Evolutionary conservation across 108 stramenopile species (phyloP), one percentile per base, ranked within the genome.

Genomic region (Nannochloropsis gaditana): DNA sequence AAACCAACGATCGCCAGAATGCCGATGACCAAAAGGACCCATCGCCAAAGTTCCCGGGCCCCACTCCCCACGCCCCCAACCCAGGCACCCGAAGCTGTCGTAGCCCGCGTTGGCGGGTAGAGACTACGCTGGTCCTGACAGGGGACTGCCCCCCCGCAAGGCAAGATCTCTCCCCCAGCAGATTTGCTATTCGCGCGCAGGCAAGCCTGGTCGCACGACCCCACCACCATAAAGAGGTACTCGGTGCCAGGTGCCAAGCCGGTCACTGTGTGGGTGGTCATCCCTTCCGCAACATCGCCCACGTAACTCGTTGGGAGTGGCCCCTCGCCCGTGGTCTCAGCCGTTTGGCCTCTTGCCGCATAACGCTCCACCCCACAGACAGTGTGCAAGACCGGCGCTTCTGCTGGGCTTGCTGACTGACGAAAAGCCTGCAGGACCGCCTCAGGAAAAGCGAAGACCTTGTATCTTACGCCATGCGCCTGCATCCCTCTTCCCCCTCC

Each of bases 361-460:
- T 73, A 73, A 73, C n/a, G 59, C 59, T 73, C 59, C 4, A 73
- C 59, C 19, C 59, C 59, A 73, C 59, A 73, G 2, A 73, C 59
- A 2, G 59, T 73, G n/a, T 73, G 59, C n/a, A 73, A 73, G 59
- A 73, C 59, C 15, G 59, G 59, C 59, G 15, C n/a, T n/a, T 73
- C 59, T n/a, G 59, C 59, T n/a, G 59, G 59, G 0, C n/a, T 73
- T 6, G 19, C n/a, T 6, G 31, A 31, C 31, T 31, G 31, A 31
- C 31, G 31, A 31, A 1, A 31, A 31, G 31, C 31, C 59, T n/a
- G 8, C 59, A 73, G n/a, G 59, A 6, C 2, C 59, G 59, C 2
- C 59, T 73, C 59, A n/a, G 59, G 59, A n/a, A 73, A 73, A n/a
- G 59, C 59, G n/a, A 73, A 73, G 19, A 73, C 59, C n/a, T 73